phyloP scores from a whole-genome alignment of 202 grass and related monocot species.

The Eragrostis tef region DNA sequence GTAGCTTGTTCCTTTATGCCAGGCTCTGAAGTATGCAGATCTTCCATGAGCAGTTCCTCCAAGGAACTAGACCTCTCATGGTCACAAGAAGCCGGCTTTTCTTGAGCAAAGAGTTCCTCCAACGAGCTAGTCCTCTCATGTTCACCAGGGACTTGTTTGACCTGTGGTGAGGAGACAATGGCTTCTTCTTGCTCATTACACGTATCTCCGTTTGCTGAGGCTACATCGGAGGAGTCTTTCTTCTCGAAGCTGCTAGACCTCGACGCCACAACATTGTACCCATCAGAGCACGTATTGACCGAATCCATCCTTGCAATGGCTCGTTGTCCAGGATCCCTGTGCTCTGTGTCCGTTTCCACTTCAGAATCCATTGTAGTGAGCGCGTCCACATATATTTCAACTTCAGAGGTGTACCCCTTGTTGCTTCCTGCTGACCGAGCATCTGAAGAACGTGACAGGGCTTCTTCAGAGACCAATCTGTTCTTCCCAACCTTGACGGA shows the following conservation, averaged over 20 bases:
- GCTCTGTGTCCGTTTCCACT: slow-evolving; percentile 64
- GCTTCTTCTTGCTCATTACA: slow-evolving; percentile 19
- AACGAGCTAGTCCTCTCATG: slow-evolving; percentile 53
- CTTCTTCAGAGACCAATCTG: slow-evolving; percentile 46
- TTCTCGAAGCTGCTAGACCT: slow-evolving; percentile 46
- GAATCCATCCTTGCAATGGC: slow-evolving; percentile 29
- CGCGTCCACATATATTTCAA: slow-evolving; percentile 68
- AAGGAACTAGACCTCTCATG: slow-evolving; percentile 55
- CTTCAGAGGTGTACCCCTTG: slow-evolving; percentile 71
- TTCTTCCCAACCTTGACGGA: slow-evolving; percentile 16
- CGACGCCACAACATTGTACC: neutral
- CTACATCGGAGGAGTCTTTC: slow-evolving; percentile 43
- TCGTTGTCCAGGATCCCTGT: slow-evolving; percentile 38
- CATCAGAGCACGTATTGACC: slow-evolving; percentile 47
- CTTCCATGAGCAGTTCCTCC: slow-evolving; percentile 50
- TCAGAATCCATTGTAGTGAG: slow-evolving; percentile 78
- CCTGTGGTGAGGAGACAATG: neutral
- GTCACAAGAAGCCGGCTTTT: slow-evolving; percentile 41
- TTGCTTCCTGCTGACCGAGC: slow-evolving; percentile 56
- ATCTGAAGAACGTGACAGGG: slow-evolving; percentile 50
- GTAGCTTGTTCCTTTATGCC: slow-evolving; percentile 19
- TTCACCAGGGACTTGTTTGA: slow-evolving; percentile 45
- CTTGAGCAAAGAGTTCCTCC: slow-evolving; percentile 51
- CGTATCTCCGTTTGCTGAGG: slow-evolving; percentile 30
- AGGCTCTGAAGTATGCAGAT: slow-evolving; percentile 40